A percentile compares a stretch with the other conserved stretches of the same genome.
Evolutionary conservation across 495 filamentous ascomycete genomes (phyloP).

Genomic region (Aspergillus leporis): DNA sequence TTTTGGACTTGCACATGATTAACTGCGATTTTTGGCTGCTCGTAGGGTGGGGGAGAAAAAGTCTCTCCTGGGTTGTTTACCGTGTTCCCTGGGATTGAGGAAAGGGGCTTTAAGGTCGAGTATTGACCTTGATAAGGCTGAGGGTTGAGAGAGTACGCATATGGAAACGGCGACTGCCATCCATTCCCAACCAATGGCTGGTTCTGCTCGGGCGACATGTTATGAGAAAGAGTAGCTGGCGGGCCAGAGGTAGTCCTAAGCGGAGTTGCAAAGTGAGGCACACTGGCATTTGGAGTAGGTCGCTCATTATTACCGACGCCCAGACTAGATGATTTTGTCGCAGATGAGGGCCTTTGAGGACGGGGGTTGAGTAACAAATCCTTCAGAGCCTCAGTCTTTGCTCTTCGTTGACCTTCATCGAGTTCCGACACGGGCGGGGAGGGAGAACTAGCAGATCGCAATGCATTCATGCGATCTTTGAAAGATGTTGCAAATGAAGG

Average conservation of each 20-base stretch:
- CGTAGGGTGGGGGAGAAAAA: slow-evolving; percentile 15
- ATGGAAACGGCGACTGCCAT: slow-evolving; percentile 15
- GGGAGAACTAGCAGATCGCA: slow-evolving; percentile 38
- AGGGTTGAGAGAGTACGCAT: slow-evolving; percentile 17
- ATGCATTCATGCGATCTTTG: slow-evolving; percentile 62
- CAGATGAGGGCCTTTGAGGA: slow-evolving; percentile 39
- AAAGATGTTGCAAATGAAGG: slow-evolving; percentile 70
- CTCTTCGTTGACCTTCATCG: slow-evolving; percentile 41
- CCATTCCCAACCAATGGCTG: slow-evolving; percentile 16
- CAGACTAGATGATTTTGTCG: slow-evolving; percentile 24
- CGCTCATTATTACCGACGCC: slow-evolving; percentile 15
- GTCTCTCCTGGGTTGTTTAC: slow-evolving; percentile 10
- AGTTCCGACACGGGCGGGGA: slow-evolving; percentile 21
- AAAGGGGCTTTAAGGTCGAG: slow-evolving; percentile 27
- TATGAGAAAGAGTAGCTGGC: slow-evolving; percentile 26
- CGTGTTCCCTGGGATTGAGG: slow-evolving; percentile 16
- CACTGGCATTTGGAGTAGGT: slow-evolving; percentile 18
- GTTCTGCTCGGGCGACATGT: slow-evolving; percentile 14
- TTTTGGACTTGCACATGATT: slow-evolving; percentile 14
- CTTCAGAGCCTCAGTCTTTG: slow-evolving; percentile 50
- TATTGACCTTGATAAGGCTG: slow-evolving; percentile 24
- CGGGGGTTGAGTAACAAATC: slow-evolving; percentile 47
- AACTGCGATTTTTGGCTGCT: slow-evolving; percentile 10
- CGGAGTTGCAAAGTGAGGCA: slow-evolving; percentile 41
- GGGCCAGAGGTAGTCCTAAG: slow-evolving; percentile 41